phyloP scores from a whole-genome alignment of 1,284 basidiomycete species.

The Xerocomus amazonicus region DNA sequence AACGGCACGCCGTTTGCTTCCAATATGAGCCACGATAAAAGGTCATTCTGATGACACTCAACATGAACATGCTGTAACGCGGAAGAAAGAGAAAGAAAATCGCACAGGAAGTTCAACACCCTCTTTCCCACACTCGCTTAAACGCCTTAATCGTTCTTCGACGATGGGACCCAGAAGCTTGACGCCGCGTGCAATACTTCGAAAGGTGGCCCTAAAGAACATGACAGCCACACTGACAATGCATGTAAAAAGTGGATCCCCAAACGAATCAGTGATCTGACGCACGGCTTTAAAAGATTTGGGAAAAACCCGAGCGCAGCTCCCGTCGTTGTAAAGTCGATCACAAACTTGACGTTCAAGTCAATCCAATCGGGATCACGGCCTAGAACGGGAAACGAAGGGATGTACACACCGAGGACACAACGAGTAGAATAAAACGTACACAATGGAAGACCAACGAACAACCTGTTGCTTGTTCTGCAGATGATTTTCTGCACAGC shows the following conservation, averaged over 20 bases:
- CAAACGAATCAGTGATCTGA: not conserved
- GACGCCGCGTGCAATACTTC: slow-evolving; percentile 4
- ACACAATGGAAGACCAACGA: slow-evolving; percentile 39
- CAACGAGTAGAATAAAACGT: slow-evolving; percentile 2
- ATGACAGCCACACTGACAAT: too few relatives aligned
- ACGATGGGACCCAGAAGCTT: slow-evolving; percentile 36
- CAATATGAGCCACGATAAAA: slow-evolving; percentile 46
- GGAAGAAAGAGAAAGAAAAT: not conserved
- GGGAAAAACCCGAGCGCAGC: not conserved
- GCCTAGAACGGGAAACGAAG: not conserved
- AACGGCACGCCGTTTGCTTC: slow-evolving; percentile 29
- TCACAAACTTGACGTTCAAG: not conserved
- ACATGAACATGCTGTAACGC: not conserved
- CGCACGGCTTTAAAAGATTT: not conserved
- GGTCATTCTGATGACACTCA: slow-evolving; percentile 34
- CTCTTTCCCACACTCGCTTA: slow-evolving; percentile 34
- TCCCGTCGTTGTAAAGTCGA: not conserved
- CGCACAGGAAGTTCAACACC: slow-evolving; percentile 39
- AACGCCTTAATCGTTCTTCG: slow-evolving; percentile 34
- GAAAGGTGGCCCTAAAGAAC: not conserved
- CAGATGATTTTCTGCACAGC: slow-evolving; percentile 26
- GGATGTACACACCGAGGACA: too few relatives aligned
- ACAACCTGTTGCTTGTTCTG: slow-evolving; percentile 34
- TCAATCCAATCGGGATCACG: slow-evolving; percentile 25
- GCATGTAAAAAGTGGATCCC: too few relatives aligned